Base-by-base conservation (phyloP, 2,329 filamentous ascomycete species). In the Exophiala oligosperma region DNA sequence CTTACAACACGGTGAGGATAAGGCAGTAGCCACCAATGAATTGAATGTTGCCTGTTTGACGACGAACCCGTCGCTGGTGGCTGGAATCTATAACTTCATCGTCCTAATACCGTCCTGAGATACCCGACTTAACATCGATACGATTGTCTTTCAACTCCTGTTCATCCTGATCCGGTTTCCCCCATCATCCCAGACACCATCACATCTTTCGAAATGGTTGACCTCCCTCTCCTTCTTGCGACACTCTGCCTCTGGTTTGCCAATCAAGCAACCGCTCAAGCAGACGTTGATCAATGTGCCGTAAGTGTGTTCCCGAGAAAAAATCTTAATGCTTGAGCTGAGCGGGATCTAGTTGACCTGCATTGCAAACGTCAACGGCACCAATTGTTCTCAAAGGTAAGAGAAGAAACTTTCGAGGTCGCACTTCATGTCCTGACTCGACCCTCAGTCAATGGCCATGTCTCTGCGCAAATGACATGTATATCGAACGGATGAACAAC, bases 311-410 rank as follows among this genome's bases (percentile, higher is more conserved):
- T 35, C 40, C 7, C 3, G 6, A 6, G 2, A 4, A 14, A n/a
- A 14, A n/a, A 2, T 29, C 2, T 29, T 8, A 11, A 24, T 17
- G 2, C 26, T 3, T 21, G 8, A n/a, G 24, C 28, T n/a, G 28
- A 26, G 11, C 3, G 9, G 28, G 9, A 1, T 12, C 17, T n/a
- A 66, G 64, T 59, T 65, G 32, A 21, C 41, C 14, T 66, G 64
- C 37, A 60, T 66, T 44, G 56, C 63, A 5, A 61, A 66, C 43
- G 64, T 66, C 23, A 49, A 53, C n/a, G 57, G 56, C 44, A 66
- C 64, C 23, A 44, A 53, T 14, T 66, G 64, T 49, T 29, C 46
- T 17, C 62, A 53, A 54, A 60, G 59, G 61, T 64, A 52, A 6
- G 24, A 44, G 8, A 26, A 6, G 24, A 44, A 4, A 26, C 4